A percentile compares a stretch with the other conserved stretches of the same genome.
Conservation (phyloP, 192 early-diverging fungal genomes). For the Entophlyctis helioformis region DNA sequence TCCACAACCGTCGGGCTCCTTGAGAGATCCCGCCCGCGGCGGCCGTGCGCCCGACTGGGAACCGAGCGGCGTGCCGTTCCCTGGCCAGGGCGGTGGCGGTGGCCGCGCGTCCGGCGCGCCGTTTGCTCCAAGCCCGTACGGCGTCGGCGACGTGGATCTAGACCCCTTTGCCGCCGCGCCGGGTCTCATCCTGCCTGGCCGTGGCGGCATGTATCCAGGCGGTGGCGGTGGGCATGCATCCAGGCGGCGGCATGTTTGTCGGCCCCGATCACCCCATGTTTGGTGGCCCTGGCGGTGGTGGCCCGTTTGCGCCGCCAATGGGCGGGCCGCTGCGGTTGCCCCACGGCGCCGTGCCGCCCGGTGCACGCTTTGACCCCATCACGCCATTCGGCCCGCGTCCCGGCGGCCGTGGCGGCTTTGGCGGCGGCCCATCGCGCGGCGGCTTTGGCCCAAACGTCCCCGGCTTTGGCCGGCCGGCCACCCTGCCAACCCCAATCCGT, state of each 20-base stretch:
- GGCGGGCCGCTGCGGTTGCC: conserved; percentile 45
- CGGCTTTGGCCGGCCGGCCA: too few species aligned
- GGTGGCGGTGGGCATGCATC: conserved; percentile 27
- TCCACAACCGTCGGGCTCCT: not conserved
- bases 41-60: not conserved
- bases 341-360: conserved; percentile 38
- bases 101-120: not conserved
- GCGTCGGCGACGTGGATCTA: conserved; percentile 63
- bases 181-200: conserved; percentile 6
- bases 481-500: not conserved
- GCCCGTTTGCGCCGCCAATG: conserved; percentile 28
- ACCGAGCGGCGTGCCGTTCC: not conserved
- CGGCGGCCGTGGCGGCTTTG: not conserved
- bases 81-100: not conserved
- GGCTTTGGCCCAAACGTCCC: too few species aligned
- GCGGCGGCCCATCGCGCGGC: not conserved
- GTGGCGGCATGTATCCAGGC: conserved; percentile 3
- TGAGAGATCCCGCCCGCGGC: not conserved
- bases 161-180: conserved; percentile 44
- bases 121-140: conserved; percentile 30
- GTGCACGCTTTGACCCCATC: conserved; percentile 88
- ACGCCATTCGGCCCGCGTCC: conserved; percentile 56
- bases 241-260: conserved; percentile 74
- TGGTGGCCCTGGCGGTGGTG: conserved; percentile 34
- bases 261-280: conserved; percentile 87